Percentiles rank a stretch among this genome's conserved stretches.
Evolutionary conservation across 2,329 filamentous ascomycete species (phyloP).

Genomic region (Colletotrichum chlorophyti): DNA sequence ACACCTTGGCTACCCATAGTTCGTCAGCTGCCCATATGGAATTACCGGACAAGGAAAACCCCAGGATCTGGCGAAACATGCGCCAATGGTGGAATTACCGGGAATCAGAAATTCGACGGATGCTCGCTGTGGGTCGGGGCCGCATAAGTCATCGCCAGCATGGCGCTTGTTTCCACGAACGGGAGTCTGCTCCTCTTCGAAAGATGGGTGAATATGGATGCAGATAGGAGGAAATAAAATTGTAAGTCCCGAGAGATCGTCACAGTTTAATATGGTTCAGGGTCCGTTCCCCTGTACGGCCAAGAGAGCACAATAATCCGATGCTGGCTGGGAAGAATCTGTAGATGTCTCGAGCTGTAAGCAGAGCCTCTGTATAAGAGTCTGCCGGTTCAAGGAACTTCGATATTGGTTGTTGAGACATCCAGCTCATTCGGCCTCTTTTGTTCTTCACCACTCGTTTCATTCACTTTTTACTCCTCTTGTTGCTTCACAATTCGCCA

Average conservation of each 20-base stretch:
- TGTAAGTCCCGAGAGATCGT: not conserved
- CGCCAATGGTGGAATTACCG: conserved; percentile 1
- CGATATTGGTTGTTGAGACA: not conserved
- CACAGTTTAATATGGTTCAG: too few species aligned
- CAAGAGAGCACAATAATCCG: too few species aligned
- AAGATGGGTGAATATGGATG: too few species aligned
- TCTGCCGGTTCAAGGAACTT: too few species aligned
- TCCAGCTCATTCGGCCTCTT: not conserved
- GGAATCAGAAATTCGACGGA: not conserved
- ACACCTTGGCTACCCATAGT: not conserved
- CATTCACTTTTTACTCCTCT: not conserved
- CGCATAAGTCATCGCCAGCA: not conserved
- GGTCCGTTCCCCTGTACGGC: too few species aligned
- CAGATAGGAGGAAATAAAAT: not conserved
- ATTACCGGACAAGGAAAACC: not conserved
- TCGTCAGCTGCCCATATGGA: not conserved
- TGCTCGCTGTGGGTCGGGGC: not conserved
- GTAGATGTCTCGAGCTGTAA: too few species aligned
- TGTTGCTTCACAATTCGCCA: not conserved
- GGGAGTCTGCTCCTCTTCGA: not conserved
- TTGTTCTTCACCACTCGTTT: too few species aligned
- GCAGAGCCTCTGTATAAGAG: not conserved
- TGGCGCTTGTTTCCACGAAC: not conserved
- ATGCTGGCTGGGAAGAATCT: too few species aligned
- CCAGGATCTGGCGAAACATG: not conserved